Conservation (phyloP, 1,284 basidiomycete species). For the Amylostereum chailletii region DNA sequence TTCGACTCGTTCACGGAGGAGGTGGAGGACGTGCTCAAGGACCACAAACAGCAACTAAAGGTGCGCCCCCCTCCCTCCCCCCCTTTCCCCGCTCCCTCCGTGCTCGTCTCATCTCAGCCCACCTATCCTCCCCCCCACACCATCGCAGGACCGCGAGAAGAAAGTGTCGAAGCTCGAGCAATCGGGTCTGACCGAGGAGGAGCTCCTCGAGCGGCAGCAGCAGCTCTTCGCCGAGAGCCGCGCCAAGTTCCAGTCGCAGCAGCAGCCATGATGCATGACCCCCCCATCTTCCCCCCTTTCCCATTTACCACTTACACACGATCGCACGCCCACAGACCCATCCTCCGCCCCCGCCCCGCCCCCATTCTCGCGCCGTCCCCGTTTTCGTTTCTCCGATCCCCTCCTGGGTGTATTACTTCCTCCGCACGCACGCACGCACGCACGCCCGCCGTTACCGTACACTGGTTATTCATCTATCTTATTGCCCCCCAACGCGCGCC, state of each 20-base stretch:
- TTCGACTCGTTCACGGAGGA: slow-evolving; percentile 84
- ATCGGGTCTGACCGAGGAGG: slow-evolving; percentile 87
- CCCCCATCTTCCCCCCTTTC: neutral
- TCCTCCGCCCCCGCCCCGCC: no score
- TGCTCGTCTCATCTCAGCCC: no score
- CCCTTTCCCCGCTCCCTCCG: neutral
- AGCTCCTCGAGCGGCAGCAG: slow-evolving; percentile 84
- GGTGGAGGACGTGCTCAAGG: slow-evolving; percentile 86
- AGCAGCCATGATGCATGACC: slow-evolving; percentile 35
- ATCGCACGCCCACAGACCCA: no score
- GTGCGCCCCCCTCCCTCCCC: slow-evolving; percentile 29
- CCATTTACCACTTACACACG: no score
- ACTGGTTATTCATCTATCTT: slow-evolving; percentile 17
- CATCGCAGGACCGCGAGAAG: slow-evolving; percentile 69
- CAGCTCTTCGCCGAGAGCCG: slow-evolving; percentile 85
- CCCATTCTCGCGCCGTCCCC: no score
- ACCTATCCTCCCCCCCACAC: slow-evolving; percentile 4
- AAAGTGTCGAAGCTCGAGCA: slow-evolving; percentile 85
- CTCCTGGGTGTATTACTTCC: slow-evolving; percentile 6
- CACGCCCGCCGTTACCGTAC: slow-evolving; percentile 14
- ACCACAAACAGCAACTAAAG: slow-evolving; percentile 94
- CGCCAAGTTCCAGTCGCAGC: slow-evolving; percentile 53
- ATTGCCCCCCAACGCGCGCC: slow-evolving; percentile 10
- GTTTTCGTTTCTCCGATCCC: no score
- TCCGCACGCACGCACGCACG: slow-evolving; percentile 3